phyloP scores from a whole-genome alignment of 257 asterid species.

The Ajuga chamaepitys region DNA sequence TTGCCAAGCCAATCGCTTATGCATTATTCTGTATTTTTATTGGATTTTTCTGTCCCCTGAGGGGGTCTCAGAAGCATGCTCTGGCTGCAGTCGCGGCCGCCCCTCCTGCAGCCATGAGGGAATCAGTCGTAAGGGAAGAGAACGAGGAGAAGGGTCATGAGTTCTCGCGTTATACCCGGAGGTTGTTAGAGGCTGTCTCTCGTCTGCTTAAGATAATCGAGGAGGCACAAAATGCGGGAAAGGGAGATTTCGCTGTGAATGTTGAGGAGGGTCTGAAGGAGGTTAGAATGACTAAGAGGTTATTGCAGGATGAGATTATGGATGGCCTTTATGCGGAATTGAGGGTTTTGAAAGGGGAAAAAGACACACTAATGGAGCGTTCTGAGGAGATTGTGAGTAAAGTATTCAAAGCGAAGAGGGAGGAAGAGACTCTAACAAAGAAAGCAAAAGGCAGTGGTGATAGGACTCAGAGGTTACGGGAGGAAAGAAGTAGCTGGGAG shows the following conservation, averaged over 20 bases:
- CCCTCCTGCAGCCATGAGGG: slow-evolving; percentile 17
- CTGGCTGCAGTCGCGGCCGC: slow-evolving; percentile 44
- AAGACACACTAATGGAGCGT: slow-evolving; percentile 27
- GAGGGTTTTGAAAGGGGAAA: slow-evolving; percentile 40
- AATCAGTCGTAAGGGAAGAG: slow-evolving; percentile 15
- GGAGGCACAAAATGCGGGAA: slow-evolving; percentile 37
- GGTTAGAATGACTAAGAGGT: slow-evolving; percentile 40
- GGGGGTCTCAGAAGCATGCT: slow-evolving; percentile 36
- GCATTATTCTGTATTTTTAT: slow-evolving; percentile 40
- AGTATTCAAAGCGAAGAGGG: slow-evolving; percentile 29
- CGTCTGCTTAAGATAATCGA: slow-evolving; percentile 45
- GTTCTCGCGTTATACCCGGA: slow-evolving; percentile 56
- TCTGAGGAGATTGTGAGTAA: slow-evolving; percentile 31
- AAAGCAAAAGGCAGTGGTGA: slow-evolving; percentile 33
- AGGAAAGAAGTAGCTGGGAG: slow-evolving; percentile 39
- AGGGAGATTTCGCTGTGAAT: slow-evolving; percentile 11
- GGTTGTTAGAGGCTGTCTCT: slow-evolving; percentile 45
- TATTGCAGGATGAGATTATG: slow-evolving; percentile 64
- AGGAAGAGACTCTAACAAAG: slow-evolving; percentile 36
- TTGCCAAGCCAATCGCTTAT: slow-evolving; percentile 54
- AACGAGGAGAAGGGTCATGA: slow-evolving; percentile 39
- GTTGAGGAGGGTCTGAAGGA: slow-evolving; percentile 52
- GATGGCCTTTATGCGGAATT: slow-evolving; percentile 45
- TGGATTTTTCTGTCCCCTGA: slow-evolving; percentile 42
- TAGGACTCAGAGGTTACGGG: slow-evolving; percentile 39